These are phyloP conservation scores for Gossypioides kirkii DNA, from an alignment of 345 rosid genomes.

Conservation along the genomic window DNA sequence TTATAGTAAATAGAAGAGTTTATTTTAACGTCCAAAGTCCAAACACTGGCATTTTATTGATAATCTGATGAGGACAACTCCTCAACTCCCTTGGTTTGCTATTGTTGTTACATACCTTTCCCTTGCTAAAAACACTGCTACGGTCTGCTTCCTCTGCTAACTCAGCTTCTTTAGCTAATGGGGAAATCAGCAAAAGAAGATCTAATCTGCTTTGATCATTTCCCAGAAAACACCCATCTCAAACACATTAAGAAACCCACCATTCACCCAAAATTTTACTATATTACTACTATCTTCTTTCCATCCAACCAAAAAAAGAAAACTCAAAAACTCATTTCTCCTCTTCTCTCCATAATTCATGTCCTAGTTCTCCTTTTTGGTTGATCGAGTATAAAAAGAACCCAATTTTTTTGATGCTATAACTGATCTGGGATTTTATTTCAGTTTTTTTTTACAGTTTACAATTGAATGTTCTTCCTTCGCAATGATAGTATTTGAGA, in stretches of 20 bases:
- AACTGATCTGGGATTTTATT: constrained; percentile 2
- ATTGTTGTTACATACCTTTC: constrained; percentile 17
- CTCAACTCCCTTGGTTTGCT: constrained; percentile 21
- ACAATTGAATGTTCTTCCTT: not conserved
- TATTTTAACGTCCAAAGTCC: constrained; percentile 19
- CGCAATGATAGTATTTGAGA: too few species aligned
- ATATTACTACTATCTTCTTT: not conserved
- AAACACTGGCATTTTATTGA: constrained; percentile 17
- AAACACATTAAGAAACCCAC: constrained; percentile 5
- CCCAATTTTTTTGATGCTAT: constrained; percentile 1
- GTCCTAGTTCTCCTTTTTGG: not conserved
- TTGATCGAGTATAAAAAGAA: not conserved
- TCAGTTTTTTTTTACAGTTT: not conserved
- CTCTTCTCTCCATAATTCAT: not conserved
- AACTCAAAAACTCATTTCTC: not conserved
- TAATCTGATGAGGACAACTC: constrained; percentile 34
- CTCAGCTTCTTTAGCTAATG: constrained; percentile 9
- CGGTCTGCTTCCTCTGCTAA: constrained; percentile 1
- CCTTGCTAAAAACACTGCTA: constrained; percentile 17
- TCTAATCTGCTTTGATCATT: not conserved
- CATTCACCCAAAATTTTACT: constrained; percentile 10
- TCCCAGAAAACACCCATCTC: not conserved
- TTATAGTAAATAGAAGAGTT: constrained; percentile 3
- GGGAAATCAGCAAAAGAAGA: constrained; percentile 14
- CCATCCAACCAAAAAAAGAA: not conserved